phyloP scores from a whole-genome alignment of 169 alveolate genomes.

The Babesia gibsoni region DNA sequence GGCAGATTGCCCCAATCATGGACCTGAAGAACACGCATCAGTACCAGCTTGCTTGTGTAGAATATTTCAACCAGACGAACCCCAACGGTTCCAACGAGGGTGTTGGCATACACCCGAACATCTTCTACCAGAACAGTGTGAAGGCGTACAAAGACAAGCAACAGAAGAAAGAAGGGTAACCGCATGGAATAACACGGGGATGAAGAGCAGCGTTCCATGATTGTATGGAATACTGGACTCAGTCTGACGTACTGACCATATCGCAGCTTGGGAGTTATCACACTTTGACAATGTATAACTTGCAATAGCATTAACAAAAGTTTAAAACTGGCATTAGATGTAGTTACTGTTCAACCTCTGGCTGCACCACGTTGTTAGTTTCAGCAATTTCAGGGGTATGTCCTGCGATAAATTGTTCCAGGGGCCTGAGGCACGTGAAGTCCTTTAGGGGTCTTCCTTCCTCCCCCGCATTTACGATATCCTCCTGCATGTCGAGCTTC shows the following conservation, averaged over 20 bases:
- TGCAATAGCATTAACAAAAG: too few relatives aligned
- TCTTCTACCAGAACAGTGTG: conserved; percentile 75
- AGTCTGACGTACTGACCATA: too few relatives aligned
- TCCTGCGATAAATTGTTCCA: background rate
- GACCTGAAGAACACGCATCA: conserved; percentile 75
- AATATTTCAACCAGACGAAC: conserved; percentile 79
- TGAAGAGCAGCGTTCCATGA: too few relatives aligned
- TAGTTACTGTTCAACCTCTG: too few relatives aligned
- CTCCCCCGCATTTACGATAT: conserved; percentile 53
- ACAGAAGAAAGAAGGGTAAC: too few relatives aligned
- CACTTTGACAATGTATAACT: too few relatives aligned
- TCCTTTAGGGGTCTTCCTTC: conserved; percentile 19
- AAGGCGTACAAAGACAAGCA: conserved; percentile 61
- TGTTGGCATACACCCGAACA: conserved; percentile 88
- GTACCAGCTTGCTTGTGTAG: conserved; percentile 84
- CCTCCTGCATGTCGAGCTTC: conserved; percentile 18
- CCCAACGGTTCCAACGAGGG: conserved; percentile 86
- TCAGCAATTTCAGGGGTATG: too few relatives aligned
- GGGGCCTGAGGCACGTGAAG: background rate
- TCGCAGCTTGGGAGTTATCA: too few relatives aligned
- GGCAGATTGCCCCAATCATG: conserved; percentile 65
- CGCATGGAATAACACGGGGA: too few relatives aligned
- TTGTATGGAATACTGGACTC: too few relatives aligned
- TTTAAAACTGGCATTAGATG: too few relatives aligned
- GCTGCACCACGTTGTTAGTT: too few relatives aligned